Evolutionary conservation across 305 asterid species (phyloP).

Genomic region (Fraxinus greggii): DNA sequence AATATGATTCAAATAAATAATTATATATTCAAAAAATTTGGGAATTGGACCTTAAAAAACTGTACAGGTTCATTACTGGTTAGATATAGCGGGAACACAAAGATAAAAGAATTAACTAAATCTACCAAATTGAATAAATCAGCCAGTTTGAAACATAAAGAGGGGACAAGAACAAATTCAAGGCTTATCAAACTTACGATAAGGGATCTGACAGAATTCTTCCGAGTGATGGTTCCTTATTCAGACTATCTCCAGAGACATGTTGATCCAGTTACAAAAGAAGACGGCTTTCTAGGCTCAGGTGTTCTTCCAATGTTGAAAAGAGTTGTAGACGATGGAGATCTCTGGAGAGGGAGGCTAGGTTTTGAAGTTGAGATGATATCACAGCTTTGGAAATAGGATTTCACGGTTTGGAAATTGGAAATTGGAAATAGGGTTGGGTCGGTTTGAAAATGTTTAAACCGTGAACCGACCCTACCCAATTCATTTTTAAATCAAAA

Average conservation of each 20-base stretch:
- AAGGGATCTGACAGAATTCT: conserved; percentile 86
- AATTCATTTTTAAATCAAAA: no score
- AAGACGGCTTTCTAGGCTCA: conserved; percentile 3
- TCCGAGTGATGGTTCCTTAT: conserved; percentile 78
- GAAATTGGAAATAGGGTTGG: no score
- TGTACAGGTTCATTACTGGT: not conserved
- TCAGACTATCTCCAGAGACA: conserved; percentile 64
- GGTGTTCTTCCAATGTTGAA: no score
- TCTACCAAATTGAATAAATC: not conserved
- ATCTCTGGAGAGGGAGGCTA: no score
- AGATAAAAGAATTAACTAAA: not conserved
- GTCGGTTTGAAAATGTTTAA: no score
- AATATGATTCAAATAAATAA: not conserved
- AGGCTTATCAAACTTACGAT: conserved; percentile 63
- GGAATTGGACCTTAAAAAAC: not conserved
- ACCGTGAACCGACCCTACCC: no score
- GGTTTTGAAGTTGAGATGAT: no score
- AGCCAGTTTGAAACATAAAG: not conserved
- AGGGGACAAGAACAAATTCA: not conserved
- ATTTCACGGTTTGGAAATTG: no score
- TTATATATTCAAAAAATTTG: not conserved
- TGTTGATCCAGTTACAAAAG: conserved; percentile 45
- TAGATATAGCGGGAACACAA: not conserved
- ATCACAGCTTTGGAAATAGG: no score
- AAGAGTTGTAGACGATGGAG: no score